Evolutionary conservation across 2,329 filamentous ascomycete genomes (phyloP).

Genomic region (Teratosphaeria viscida): DNA sequence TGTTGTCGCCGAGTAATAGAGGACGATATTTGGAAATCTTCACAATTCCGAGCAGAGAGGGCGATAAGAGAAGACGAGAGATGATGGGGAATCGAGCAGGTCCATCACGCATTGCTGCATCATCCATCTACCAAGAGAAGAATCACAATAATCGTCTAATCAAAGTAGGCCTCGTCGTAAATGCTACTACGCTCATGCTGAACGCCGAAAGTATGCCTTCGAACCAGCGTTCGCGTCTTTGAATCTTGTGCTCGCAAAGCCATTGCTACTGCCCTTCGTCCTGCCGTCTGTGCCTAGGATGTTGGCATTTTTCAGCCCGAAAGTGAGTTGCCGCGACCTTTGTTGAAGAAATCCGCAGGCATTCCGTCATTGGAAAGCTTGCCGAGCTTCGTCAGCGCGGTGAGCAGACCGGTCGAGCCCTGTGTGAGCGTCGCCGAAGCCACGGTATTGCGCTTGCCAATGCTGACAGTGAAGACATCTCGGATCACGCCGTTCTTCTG

Average conservation of each 20-base stretch:
- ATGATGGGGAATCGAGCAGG: not conserved
- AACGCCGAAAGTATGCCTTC: not conserved
- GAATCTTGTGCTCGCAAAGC: not conserved
- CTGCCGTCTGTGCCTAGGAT: not conserved
- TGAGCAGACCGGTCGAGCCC: slow-evolving; percentile 66
- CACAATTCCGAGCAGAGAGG: not conserved
- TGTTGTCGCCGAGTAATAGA: no score
- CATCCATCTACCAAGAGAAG: not conserved
- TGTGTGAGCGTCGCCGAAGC: slow-evolving; percentile 78
- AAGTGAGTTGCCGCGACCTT: not conserved
- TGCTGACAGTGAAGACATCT: slow-evolving; percentile 72
- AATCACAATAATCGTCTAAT: not conserved
- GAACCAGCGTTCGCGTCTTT: not conserved
- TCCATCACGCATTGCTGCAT: not conserved
- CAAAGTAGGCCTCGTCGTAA: not conserved
- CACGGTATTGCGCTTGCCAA: slow-evolving; percentile 80
- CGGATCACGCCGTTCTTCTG: slow-evolving; percentile 39
- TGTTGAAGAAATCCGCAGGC: slow-evolving; percentile 19
- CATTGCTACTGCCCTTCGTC: not conserved
- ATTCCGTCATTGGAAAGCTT: slow-evolving; percentile 19
- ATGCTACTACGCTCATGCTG: not conserved
- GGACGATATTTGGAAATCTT: no score
- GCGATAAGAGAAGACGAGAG: not conserved
- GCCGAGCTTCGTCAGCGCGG: slow-evolving; percentile 21
- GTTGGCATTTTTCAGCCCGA: not conserved